Percentiles rank a stretch among this genome's conserved stretches.
These are phyloP conservation scores for Melocanna baccifera DNA, from an alignment of 176 grass and related monocot species.

Conservation along the genomic window DNA sequence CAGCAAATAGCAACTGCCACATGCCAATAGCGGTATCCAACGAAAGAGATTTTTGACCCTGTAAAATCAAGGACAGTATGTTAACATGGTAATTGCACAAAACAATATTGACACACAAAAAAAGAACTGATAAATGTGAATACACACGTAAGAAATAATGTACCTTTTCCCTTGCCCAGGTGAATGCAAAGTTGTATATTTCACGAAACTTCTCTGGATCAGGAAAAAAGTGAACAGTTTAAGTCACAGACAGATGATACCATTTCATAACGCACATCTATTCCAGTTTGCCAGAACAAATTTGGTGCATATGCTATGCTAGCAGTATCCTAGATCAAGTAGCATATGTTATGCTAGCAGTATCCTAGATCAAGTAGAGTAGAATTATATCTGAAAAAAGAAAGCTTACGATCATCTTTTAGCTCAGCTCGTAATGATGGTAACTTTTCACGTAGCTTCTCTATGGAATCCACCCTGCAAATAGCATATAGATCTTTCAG, in stretches of 20 bases:
- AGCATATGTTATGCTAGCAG: not conserved
- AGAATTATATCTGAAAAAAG: not conserved
- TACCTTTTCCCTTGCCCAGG: constrained; percentile 95
- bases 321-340: not conserved
- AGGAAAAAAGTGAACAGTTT: constrained; percentile 21
- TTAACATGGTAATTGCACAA: no score
- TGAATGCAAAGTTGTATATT: constrained; percentile 98
- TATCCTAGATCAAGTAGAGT: not conserved
- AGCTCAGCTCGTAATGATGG: constrained; percentile 80
- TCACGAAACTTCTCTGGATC: constrained; percentile 92
- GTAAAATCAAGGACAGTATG: constrained; percentile 23
- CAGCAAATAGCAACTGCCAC: constrained; percentile 94
- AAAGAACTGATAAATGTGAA: no score
- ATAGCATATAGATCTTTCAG: constrained; percentile 16
- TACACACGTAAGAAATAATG: no score
- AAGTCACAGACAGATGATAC: no score
- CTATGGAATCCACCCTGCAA: constrained; percentile 89
- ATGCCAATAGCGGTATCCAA: constrained; percentile 96
- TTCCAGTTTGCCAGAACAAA: no score
- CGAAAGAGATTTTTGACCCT: constrained; percentile 97
- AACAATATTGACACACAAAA: not conserved
- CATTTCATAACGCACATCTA: no score
- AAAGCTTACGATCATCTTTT: constrained; percentile 83
- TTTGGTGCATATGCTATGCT: not conserved
- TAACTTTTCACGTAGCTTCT: constrained; percentile 82